These are phyloP conservation scores for Brettanomyces custersianus DNA, from an alignment of 805 yeast genomes.

Conservation along the genomic window DNA sequence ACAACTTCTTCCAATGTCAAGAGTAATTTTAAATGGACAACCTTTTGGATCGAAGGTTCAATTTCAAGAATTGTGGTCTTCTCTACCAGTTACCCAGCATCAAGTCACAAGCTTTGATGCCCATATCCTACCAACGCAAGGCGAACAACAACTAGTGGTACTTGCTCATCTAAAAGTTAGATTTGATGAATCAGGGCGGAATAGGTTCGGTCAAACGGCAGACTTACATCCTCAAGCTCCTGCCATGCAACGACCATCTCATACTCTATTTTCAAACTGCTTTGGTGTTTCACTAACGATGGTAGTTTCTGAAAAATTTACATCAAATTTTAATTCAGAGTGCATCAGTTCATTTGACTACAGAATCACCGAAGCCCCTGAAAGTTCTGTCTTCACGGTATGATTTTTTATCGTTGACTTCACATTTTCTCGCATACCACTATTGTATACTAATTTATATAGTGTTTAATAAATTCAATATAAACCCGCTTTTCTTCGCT, in stretches of 20 bases:
- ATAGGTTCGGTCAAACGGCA: constrained; percentile 56
- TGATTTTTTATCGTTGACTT: constrained; percentile 3
- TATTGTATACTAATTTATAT: background rate
- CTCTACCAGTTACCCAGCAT: constrained; percentile 51
- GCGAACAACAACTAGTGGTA: constrained; percentile 25
- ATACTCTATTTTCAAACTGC: constrained; percentile 62
- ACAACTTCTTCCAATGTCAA: constrained; percentile 40
- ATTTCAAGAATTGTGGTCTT: constrained; percentile 53
- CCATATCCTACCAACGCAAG: constrained; percentile 48
- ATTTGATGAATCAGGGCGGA: constrained; percentile 69
- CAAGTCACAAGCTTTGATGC: constrained; percentile 54
- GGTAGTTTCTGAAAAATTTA: constrained; percentile 46
- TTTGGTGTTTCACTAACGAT: constrained; percentile 56
- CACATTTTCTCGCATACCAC: too few species aligned
- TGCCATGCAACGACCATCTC: constrained; percentile 16
- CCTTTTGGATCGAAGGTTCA: constrained; percentile 43
- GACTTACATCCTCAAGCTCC: constrained; percentile 26
- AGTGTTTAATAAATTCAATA: background rate
- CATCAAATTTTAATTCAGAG: constrained; percentile 30
- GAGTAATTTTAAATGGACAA: constrained; percentile 50
- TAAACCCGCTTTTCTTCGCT: too few species aligned
- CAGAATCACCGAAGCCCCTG: constrained; percentile 57
- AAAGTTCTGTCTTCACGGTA: constrained; percentile 29
- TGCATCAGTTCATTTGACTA: constrained; percentile 55
- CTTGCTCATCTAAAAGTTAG: constrained; percentile 48